Conservation (phyloP, 768 basidiomycete species). For the Kwoniella shandongensis region DNA sequence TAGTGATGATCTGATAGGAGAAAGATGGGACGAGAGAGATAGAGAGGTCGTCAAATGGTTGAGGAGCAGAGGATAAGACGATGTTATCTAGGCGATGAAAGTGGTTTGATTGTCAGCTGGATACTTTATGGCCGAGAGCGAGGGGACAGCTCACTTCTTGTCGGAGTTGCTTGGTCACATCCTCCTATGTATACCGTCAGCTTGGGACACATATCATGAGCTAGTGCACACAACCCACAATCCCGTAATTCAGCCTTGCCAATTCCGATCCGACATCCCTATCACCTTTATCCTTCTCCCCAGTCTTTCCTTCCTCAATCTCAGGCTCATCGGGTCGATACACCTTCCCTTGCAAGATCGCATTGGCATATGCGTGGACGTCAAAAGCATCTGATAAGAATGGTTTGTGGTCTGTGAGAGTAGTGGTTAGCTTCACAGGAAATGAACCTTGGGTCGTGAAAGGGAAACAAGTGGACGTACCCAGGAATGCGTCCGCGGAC, state of each 20-base stretch:
- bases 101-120: not conserved
- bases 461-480: not conserved
- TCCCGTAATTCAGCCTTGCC: conserved; percentile 77
- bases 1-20: conserved; percentile 37
- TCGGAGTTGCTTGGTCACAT: conserved; percentile 87
- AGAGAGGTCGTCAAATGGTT: conserved; percentile 43
- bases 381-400: conserved; percentile 78
- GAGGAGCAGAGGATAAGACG: conserved; percentile 45
- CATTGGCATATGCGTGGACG: conserved; percentile 85
- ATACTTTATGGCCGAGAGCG: not conserved
- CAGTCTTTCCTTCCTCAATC: conserved; percentile 52
- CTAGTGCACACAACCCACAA: conserved; percentile 54
- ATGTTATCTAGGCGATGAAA: conserved; percentile 24
- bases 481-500: conserved; percentile 17
- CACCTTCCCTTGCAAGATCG: conserved; percentile 77
- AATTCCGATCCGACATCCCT: conserved; percentile 84
- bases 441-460: no score
- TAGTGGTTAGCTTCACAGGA: not conserved
- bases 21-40: conserved; percentile 35
- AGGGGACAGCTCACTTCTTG: conserved; percentile 63
- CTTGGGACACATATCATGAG: not conserved
- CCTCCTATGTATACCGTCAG: conserved; percentile 60
- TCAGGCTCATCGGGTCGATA: conserved; percentile 64
- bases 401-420: conserved; percentile 65
- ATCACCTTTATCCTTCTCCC: conserved; percentile 12